These are phyloP conservation scores for Trichosanthes cucumerina DNA, from an alignment of 306 rosid genomes.

Conservation along the genomic window DNA sequence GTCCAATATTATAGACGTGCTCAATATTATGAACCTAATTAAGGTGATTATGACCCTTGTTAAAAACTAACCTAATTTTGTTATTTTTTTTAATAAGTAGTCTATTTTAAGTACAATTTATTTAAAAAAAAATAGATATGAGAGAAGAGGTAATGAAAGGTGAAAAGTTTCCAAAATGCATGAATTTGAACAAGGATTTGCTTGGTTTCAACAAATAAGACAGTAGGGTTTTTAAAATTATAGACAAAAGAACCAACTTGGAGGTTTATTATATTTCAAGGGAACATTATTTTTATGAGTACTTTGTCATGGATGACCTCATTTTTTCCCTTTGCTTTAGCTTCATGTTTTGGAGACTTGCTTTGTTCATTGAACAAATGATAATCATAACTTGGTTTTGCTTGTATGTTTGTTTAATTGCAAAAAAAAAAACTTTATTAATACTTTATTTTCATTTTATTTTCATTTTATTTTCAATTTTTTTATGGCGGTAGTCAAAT, in stretches of 20 bases:
- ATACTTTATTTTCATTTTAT: background rate
- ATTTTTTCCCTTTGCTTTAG: background rate
- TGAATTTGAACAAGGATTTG: background rate
- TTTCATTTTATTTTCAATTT: too few relatives aligned
- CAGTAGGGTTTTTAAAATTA: background rate
- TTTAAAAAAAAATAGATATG: background rate
- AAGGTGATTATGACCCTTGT: too few relatives aligned
- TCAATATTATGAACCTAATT: too few relatives aligned
- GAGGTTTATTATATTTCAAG: background rate
- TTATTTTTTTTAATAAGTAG: too few relatives aligned
- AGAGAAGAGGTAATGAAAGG: background rate
- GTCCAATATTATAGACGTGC: too few relatives aligned
- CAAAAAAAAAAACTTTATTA: background rate
- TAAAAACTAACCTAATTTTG: too few relatives aligned
- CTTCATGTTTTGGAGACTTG: background rate
- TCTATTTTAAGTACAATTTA: too few relatives aligned
- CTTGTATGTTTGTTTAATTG: background rate
- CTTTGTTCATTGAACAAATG: background rate
- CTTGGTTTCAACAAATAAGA: background rate
- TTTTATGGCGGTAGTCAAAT: background rate
- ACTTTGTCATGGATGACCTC: conserved; percentile 9
- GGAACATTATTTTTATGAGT: background rate
- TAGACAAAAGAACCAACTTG: background rate
- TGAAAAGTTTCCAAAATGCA: background rate
- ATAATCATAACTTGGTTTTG: background rate